Conservation (phyloP, 768 basidiomycete genomes). For the Kondoa subrosea region DNA sequence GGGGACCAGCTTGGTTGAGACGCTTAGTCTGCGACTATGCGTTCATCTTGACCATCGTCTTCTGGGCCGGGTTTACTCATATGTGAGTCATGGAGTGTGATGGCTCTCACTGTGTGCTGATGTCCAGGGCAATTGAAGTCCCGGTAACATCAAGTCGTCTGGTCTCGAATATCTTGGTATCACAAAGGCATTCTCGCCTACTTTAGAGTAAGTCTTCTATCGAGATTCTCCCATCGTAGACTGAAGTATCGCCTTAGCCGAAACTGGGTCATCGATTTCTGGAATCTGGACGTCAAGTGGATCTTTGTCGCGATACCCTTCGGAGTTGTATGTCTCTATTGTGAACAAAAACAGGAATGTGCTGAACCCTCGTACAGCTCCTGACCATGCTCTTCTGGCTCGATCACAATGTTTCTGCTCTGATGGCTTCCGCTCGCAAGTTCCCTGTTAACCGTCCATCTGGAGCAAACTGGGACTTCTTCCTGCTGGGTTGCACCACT, state of each 20-base stretch:
- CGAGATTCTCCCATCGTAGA: neutral
- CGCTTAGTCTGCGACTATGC: slow-evolving; percentile 28
- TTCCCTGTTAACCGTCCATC: slow-evolving; percentile 84
- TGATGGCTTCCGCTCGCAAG: slow-evolving; percentile 78
- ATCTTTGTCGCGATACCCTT: slow-evolving; percentile 78
- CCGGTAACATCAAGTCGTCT: slow-evolving; percentile 23
- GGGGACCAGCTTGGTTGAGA: slow-evolving; percentile 27
- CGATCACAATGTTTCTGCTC: slow-evolving; percentile 43
- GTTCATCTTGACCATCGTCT: slow-evolving; percentile 26
- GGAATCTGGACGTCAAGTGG: slow-evolving; percentile 76
- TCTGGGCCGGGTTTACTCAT: slow-evolving; percentile 28
- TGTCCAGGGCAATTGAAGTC: too few relatives aligned
- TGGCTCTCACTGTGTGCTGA: too few relatives aligned
- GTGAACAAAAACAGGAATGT: neutral
- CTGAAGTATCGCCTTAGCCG: slow-evolving; percentile 35
- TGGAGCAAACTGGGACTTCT: slow-evolving; percentile 35
- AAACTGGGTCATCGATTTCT: slow-evolving; percentile 71
- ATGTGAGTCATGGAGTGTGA: slow-evolving; percentile 18
- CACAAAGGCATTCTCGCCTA: slow-evolving; percentile 20
- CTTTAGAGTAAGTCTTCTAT: slow-evolving; percentile 11
- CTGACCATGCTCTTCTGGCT: slow-evolving; percentile 89
- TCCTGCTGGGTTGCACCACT: slow-evolving; percentile 74
- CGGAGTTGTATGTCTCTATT: slow-evolving; percentile 39
- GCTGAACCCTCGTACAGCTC: slow-evolving; percentile 28
- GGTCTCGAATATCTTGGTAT: slow-evolving; percentile 23